Conservation (phyloP, 2,329 filamentous ascomycete species). For the Talaromyces rugulosus region DNA sequence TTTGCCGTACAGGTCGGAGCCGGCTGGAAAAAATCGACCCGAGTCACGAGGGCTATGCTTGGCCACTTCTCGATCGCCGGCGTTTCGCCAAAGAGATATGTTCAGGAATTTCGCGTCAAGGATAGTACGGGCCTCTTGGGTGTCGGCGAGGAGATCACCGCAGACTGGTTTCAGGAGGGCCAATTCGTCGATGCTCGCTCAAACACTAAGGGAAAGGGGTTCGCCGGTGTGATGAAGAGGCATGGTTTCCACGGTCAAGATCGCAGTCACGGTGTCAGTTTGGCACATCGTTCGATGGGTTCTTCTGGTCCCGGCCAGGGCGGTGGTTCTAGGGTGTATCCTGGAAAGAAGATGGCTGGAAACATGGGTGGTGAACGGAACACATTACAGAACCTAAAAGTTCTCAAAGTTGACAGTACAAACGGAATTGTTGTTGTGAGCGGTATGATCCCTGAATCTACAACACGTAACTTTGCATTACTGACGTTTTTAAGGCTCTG, state of each 20-base stretch:
- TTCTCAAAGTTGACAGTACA: conserved; percentile 81
- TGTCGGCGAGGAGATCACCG: conserved; percentile 70
- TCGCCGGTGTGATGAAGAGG: conserved; percentile 96
- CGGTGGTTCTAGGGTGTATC: conserved; percentile 83
- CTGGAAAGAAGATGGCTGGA: conserved; percentile 97
- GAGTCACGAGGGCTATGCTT: conserved; percentile 75
- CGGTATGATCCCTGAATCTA: conserved; percentile 47
- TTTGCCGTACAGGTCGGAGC: conserved; percentile 87
- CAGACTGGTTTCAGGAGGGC: conserved; percentile 88
- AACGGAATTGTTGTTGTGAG: conserved; percentile 85
- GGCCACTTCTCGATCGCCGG: conserved; percentile 83
- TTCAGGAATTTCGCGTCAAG: conserved; percentile 84
- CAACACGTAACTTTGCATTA: neutral
- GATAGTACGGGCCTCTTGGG: conserved; percentile 67
- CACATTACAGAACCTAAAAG: conserved; percentile 85
- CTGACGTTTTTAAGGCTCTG: conserved; percentile 48
- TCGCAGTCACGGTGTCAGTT: conserved; percentile 90
- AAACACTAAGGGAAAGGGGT: conserved; percentile 81
- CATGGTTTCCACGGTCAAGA: conserved; percentile 86
- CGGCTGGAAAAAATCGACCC: conserved; percentile 68
- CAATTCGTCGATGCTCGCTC: conserved; percentile 85
- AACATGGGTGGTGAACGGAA: conserved; percentile 87
- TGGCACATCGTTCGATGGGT: conserved; percentile 89
- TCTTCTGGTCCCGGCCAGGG: conserved; percentile 86
- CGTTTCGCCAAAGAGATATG: conserved; percentile 75